Conservation (phyloP, 1,139 yeast genomes). For the Fermentozyma sake region DNA sequence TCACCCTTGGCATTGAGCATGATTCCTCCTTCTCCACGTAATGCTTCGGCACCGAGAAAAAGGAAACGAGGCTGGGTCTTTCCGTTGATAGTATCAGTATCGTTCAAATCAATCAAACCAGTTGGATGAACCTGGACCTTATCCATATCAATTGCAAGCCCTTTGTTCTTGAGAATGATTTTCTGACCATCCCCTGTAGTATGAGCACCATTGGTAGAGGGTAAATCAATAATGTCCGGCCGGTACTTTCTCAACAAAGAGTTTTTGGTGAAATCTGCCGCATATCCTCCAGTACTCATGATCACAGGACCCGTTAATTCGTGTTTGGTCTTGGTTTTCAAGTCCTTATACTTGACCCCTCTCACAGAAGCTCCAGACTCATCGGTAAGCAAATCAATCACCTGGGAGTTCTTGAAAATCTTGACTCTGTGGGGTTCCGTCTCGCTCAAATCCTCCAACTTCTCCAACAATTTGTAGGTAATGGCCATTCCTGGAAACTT, state of each 20-base stretch:
- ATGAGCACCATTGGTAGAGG: conserved; percentile 71
- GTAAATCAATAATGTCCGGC: conserved; percentile 58
- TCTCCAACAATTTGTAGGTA: conserved; percentile 56
- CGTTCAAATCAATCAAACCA: conserved; percentile 67
- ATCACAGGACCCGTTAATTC: conserved; percentile 54
- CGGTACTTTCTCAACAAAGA: conserved; percentile 51
- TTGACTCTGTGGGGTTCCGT: conserved; percentile 48
- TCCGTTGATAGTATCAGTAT: conserved; percentile 41
- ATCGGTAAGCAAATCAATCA: conserved; percentile 46
- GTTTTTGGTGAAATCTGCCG: conserved; percentile 52
- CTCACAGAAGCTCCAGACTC: conserved; percentile 17
- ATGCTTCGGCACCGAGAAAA: conserved; percentile 73
- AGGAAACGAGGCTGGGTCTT: conserved; percentile 47
- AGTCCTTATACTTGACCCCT: conserved; percentile 49
- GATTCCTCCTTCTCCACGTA: conserved; percentile 75
- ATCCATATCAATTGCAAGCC: conserved; percentile 65
- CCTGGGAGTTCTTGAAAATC: conserved; percentile 51
- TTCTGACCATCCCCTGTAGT: conserved; percentile 78
- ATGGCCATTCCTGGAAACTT: conserved; percentile 76
- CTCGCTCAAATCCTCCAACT: conserved; percentile 46
- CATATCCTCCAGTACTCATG: conserved; percentile 79
- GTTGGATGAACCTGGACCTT: conserved; percentile 83
- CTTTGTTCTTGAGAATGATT: conserved; percentile 54
- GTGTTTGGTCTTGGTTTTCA: conserved; percentile 27
- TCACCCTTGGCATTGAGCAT: conserved; percentile 58